Evolutionary conservation across 495 filamentous ascomycete species (phyloP).

Genomic region (Penicillium dipodomyicola): DNA sequence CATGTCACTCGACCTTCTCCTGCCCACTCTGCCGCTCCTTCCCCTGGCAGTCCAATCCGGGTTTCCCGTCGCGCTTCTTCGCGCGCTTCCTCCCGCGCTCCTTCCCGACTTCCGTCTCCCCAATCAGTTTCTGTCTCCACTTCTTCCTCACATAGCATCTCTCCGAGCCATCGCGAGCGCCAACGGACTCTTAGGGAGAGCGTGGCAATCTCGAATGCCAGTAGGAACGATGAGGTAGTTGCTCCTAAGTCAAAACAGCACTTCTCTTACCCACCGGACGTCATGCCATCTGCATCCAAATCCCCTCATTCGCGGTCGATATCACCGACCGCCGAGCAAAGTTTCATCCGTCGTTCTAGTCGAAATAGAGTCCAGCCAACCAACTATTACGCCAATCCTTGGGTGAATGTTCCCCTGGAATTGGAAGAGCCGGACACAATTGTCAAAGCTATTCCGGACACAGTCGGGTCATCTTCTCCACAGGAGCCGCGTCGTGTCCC

Average conservation of each 20-base stretch:
- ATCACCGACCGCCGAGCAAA: not conserved
- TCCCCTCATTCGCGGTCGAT: conserved; percentile 2
- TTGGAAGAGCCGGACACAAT: conserved; percentile 2
- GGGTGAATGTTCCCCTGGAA: conserved; percentile 1
- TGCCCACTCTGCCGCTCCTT: not conserved
- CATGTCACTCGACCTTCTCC: not conserved
- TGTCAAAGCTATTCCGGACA: not conserved
- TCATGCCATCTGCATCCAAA: not conserved
- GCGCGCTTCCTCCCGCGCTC: not conserved
- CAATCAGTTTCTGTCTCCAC: not conserved
- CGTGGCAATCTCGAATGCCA: conserved; percentile 14
- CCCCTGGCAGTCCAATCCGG: not conserved
- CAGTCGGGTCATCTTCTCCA: not conserved
- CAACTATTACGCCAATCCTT: conserved; percentile 28
- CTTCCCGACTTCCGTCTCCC: not conserved
- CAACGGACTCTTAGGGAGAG: conserved; percentile 8
- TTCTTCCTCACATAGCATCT: not conserved
- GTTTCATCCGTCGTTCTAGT: conserved; percentile 20
- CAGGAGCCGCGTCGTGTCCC: not conserved
- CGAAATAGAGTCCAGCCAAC: conserved; percentile 21
- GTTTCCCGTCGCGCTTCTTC: not conserved
- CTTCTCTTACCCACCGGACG: not conserved
- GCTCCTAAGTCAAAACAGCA: not conserved
- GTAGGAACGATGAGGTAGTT: not conserved
- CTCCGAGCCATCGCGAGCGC: not conserved